Percentiles rank a stretch among this genome's conserved stretches.
phyloP scores from a whole-genome alignment of 441 rosid genomes.

The Brassica balearica region DNA sequence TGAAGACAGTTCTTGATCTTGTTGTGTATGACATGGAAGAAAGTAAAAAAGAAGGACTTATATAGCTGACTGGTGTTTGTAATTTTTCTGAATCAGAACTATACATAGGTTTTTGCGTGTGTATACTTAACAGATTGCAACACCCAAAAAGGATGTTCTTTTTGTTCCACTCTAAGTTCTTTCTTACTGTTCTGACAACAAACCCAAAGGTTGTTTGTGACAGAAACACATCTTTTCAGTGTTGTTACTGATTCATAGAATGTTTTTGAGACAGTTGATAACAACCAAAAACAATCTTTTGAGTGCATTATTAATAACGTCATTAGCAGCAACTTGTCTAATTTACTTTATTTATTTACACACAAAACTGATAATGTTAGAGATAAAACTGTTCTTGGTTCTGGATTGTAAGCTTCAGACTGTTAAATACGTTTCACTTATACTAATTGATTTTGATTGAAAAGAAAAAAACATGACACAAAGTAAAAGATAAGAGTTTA shows the following conservation, averaged over 20 bases:
- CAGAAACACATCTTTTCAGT: slow-evolving; percentile 13
- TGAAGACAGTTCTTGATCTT: slow-evolving; percentile 22
- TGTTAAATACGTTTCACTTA: not conserved
- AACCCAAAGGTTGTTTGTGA: slow-evolving; percentile 23
- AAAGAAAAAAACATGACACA: not conserved
- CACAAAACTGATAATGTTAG: not conserved
- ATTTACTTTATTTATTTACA: too few relatives aligned
- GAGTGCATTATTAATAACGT: not conserved
- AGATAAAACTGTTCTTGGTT: not conserved
- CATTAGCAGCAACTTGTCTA: not conserved
- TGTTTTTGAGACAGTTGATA: not conserved
- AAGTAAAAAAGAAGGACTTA: slow-evolving; percentile 21
- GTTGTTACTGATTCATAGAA: not conserved
- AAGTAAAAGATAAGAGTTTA: not conserved
- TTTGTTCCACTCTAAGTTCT: slow-evolving; percentile 1
- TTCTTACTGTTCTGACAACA: slow-evolving; percentile 19
- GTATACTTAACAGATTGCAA: slow-evolving; percentile 39
- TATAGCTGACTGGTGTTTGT: slow-evolving; percentile 23
- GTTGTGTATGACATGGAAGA: slow-evolving; percentile 34
- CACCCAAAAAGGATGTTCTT: slow-evolving; percentile 9
- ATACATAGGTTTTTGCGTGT: slow-evolving; percentile 42
- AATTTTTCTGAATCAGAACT: slow-evolving; percentile 29
- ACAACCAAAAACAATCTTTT: not conserved
- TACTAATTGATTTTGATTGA: not conserved
- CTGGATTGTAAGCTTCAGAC: not conserved